Evolutionary conservation across 768 basidiomycete species (phyloP).

Genomic region (Hygrocybe punicea): DNA sequence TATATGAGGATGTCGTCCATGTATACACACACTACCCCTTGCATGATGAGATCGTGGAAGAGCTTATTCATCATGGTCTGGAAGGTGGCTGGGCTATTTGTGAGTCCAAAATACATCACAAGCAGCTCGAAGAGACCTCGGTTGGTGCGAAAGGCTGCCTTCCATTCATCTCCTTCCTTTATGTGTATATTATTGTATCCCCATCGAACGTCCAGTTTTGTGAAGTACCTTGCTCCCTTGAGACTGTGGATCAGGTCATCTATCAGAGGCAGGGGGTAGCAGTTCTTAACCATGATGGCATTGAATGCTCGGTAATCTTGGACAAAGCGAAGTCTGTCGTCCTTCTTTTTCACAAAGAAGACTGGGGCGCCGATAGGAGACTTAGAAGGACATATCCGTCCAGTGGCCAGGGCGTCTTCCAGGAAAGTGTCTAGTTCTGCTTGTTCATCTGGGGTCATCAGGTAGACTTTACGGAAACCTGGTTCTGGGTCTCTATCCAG

Average conservation of each 20-base stretch:
- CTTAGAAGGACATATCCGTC: background rate
- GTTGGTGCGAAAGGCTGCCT: conserved; percentile 41
- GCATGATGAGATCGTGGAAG: conserved; percentile 15
- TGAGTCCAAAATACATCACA: conserved; percentile 40
- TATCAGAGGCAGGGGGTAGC: background rate
- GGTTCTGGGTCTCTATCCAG: background rate
- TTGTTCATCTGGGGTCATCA: background rate
- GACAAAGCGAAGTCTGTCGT: background rate
- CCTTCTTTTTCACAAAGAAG: background rate
- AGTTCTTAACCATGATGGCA: background rate
- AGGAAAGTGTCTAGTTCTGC: conserved; percentile 38
- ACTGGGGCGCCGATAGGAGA: background rate
- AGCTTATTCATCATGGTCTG: conserved; percentile 29
- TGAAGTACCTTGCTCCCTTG: conserved; percentile 24
- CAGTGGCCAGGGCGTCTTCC: conserved; percentile 36
- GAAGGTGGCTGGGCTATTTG: conserved; percentile 37
- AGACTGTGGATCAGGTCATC: background rate
- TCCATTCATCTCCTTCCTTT: conserved; percentile 38
- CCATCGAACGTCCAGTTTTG: conserved; percentile 38
- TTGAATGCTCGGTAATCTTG: background rate
- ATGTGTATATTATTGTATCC: conserved; percentile 30
- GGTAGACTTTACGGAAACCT: background rate
- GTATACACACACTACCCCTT: conserved; percentile 26
- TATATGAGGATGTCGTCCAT: conserved; percentile 36
- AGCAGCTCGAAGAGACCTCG: conserved; percentile 36